Evolutionary conservation across 2,329 filamentous ascomycete genomes (phyloP).

Genomic region (Xylariaceae sp.): DNA sequence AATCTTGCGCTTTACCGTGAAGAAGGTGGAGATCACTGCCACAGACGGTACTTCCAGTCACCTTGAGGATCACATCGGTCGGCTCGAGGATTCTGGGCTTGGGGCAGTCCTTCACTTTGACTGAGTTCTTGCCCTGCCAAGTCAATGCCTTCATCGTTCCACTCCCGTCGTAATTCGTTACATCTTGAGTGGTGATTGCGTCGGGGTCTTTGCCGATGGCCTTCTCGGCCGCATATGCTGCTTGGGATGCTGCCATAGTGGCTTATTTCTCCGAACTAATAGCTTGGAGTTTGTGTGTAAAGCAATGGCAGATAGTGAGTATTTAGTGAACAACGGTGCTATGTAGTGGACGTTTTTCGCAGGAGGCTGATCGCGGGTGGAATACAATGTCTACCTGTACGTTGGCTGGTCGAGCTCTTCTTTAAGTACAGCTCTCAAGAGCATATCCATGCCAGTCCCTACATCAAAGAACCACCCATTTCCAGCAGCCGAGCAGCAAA

Average conservation of each 20-base stretch:
- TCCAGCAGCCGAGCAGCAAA: too few relatives aligned
- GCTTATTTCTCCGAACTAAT: neutral
- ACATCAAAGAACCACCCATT: too few relatives aligned
- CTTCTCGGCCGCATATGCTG: slow-evolving; percentile 66
- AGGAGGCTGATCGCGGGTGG: too few relatives aligned
- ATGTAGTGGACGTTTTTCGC: too few relatives aligned
- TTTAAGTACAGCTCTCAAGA: too few relatives aligned
- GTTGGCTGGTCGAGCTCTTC: too few relatives aligned
- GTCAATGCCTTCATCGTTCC: slow-evolving; percentile 76
- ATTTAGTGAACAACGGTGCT: too few relatives aligned
- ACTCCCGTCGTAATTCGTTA: slow-evolving; percentile 55
- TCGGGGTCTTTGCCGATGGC: slow-evolving; percentile 65
- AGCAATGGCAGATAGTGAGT: too few relatives aligned
- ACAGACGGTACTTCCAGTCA: slow-evolving; percentile 63
- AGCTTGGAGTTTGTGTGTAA: too few relatives aligned
- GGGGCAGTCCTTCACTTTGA: slow-evolving; percentile 66
- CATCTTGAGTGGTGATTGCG: slow-evolving; percentile 64
- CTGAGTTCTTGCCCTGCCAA: slow-evolving; percentile 80
- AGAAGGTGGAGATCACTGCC: slow-evolving; percentile 59
- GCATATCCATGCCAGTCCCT: too few relatives aligned
- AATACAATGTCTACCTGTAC: too few relatives aligned
- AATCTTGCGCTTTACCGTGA: slow-evolving; percentile 37
- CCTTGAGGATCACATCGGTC: slow-evolving; percentile 74
- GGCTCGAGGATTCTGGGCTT: slow-evolving; percentile 72
- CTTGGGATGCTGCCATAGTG: slow-evolving; percentile 60